Conservation (phyloP, 352 stramenopile genomes). For the Phytophthora pistaciae region DNA sequence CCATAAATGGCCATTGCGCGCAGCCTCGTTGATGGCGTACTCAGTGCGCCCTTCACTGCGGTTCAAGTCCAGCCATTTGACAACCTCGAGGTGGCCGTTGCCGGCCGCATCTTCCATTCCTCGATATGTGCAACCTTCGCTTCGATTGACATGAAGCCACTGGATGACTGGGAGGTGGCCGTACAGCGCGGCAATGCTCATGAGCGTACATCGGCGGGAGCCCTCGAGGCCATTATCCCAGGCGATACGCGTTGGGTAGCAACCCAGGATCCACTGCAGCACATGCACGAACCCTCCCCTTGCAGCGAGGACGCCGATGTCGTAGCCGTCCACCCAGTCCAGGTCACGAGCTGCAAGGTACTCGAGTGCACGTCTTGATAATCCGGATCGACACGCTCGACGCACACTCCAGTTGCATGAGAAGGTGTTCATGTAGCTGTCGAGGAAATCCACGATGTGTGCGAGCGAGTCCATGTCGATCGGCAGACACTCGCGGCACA, state of each 20-base stretch:
- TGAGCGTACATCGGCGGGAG: not conserved
- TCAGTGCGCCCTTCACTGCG: not conserved
- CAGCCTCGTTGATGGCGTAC: not conserved
- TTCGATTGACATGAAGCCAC: conserved; percentile 2
- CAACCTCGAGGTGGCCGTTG: not conserved
- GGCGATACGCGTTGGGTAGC: not conserved
- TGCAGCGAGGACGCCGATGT: not conserved
- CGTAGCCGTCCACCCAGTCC: not conserved
- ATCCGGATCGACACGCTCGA: not conserved
- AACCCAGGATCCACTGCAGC: not conserved
- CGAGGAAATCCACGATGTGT: conserved; percentile 2
- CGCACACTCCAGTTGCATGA: not conserved
- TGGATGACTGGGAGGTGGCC: not conserved
- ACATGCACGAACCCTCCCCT: not conserved
- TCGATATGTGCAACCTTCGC: not conserved
- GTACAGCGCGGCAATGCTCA: not conserved
- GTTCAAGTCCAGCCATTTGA: conserved; percentile 5
- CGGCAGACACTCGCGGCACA: conserved; percentile 1
- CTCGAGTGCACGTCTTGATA: conserved; percentile 10
- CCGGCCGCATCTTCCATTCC: conserved; percentile 1
- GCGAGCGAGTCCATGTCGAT: not conserved
- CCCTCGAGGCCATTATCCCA: not conserved
- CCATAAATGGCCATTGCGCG: not conserved
- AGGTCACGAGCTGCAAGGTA: not conserved
- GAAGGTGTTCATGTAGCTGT: conserved; percentile 7